These are phyloP conservation scores for Penicillium sp. DNA, from an alignment of 2,329 filamentous ascomycete species.

Conservation along the genomic window DNA sequence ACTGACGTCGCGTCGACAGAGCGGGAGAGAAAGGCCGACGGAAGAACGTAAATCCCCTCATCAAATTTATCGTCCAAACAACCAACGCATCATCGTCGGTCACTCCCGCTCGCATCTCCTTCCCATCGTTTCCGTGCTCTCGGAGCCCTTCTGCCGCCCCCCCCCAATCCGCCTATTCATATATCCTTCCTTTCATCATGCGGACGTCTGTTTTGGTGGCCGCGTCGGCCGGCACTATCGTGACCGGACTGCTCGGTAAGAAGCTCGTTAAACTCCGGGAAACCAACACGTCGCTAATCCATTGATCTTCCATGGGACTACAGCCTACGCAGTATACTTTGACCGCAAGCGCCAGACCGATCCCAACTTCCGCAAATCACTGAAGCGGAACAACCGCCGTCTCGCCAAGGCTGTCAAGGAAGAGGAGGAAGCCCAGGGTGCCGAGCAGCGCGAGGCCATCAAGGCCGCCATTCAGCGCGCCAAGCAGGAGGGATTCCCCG, in stretches of 20 bases:
- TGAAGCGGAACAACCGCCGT: conserved; percentile 49
- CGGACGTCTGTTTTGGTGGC: conserved; percentile 56
- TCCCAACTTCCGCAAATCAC: conserved; percentile 57
- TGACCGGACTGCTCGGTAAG: conserved; percentile 55
- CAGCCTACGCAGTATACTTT: conserved; percentile 63
- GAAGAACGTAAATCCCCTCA: conserved; percentile 36
- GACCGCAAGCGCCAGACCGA: conserved; percentile 62
- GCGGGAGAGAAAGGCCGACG: conserved; percentile 35
- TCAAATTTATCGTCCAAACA: conserved; percentile 30
- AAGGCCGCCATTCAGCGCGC: conserved; percentile 71
- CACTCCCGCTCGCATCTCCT: conserved; percentile 2
- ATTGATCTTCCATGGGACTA: background rate
- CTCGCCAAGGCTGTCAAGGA: conserved; percentile 47
- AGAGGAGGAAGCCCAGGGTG: conserved; percentile 46
- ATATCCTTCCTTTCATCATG: conserved; percentile 36
- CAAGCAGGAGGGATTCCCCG: conserved; percentile 86
- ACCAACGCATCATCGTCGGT: conserved; percentile 7
- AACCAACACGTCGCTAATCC: conserved; percentile 7
- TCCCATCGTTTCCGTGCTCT: conserved; percentile 6
- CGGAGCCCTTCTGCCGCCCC: background rate
- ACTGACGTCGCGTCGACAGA: conserved; percentile 8
- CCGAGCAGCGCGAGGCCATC: conserved; percentile 59
- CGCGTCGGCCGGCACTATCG: conserved; percentile 55
- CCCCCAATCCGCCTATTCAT: conserved; percentile 2
- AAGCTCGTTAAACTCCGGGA: conserved; percentile 1